Base-by-base conservation (phyloP, 768 basidiomycete genomes). In the Myochromella boudieri region DNA sequence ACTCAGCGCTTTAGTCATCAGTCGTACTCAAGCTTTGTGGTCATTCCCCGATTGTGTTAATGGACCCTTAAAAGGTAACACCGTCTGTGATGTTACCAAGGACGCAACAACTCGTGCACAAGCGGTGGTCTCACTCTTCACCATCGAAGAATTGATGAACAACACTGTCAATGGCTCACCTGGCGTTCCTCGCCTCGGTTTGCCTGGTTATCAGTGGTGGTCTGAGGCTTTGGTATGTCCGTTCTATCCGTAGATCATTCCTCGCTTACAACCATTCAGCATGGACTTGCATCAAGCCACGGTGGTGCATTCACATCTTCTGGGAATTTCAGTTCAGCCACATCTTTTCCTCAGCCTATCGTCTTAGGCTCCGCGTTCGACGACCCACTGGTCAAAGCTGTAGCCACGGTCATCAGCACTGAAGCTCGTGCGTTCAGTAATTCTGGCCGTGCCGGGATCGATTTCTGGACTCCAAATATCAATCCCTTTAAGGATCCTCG, bases 371-470 rank as follows among this genome's bases (percentile, higher is more conserved):
- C 80, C 9, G 70, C 79, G 0, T 81, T 82, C 60, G 77, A 82
- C 48, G 78, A 80, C 44, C 60, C 65, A 2, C 68, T 83, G 31
- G 68, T 82, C 44, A 72, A 77, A 47, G 58, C 62, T 0, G 60
- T 80, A 14, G 78, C 80, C 5, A 66, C 69, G 3, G 62, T 80
- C 26, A 70, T 81, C 58, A 78, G 79, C 44, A 81, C 72, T 0
- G 80, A 83, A 55, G 77, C 75, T 1, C 71, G 81, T 10, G 78
- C 80, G 2, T 81, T 80, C 68, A 78, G 77, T 60, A 83, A 82
- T 42, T 66, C 60, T 22, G 74, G 71, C 9, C 69, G 71, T 9
- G 76, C 79, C 3, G 81, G 80, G 0, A 60, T 81, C 25, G 77
- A 80, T 58, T 81, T 69, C 57, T 82, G 73, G 58, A 80, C 81